Evolutionary conservation across 2,329 filamentous ascomycete genomes (phyloP).

Genomic region (Colletotrichum falcatum): DNA sequence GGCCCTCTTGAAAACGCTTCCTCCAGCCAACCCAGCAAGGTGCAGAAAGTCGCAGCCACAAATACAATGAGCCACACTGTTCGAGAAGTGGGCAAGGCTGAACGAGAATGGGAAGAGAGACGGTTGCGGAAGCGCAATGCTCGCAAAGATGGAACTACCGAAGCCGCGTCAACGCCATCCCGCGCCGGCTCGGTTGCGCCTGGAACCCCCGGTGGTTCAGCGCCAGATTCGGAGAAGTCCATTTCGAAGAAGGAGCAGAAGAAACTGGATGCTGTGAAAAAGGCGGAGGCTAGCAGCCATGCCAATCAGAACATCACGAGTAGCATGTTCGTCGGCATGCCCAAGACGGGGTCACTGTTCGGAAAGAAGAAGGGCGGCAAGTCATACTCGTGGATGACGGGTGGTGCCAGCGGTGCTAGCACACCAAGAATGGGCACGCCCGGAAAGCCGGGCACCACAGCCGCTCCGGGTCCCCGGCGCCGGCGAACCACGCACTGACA

Average conservation of each 20-base stretch:
- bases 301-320: slow-evolving; percentile 87
- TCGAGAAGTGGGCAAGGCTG: slow-evolving; percentile 72
- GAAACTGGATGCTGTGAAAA: slow-evolving; percentile 80
- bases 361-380: slow-evolving; percentile 73
- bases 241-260: slow-evolving; percentile 88
- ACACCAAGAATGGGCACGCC: slow-evolving; percentile 60
- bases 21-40: slow-evolving; percentile 57
- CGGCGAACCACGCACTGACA: slow-evolving; percentile 59
- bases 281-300: slow-evolving; percentile 82
- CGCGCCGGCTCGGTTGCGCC: slow-evolving; percentile 69
- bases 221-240: slow-evolving; percentile 74
- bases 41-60: slow-evolving; percentile 61
- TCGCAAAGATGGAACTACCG: slow-evolving; percentile 68
- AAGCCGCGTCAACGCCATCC: slow-evolving; percentile 60
- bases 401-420: slow-evolving; percentile 63
- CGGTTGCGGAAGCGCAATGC: slow-evolving; percentile 76
- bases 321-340: slow-evolving; percentile 76
- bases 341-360: slow-evolving; percentile 68
- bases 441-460: slow-evolving; percentile 50
- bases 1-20: slow-evolving; percentile 50
- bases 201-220: slow-evolving; percentile 71
- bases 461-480: slow-evolving; percentile 49
- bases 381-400: slow-evolving; percentile 82
- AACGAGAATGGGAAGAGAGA: slow-evolving; percentile 79
- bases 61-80: slow-evolving; percentile 64